Conservation (phyloP, 805 yeast species). For the Candida mattraensis region DNA sequence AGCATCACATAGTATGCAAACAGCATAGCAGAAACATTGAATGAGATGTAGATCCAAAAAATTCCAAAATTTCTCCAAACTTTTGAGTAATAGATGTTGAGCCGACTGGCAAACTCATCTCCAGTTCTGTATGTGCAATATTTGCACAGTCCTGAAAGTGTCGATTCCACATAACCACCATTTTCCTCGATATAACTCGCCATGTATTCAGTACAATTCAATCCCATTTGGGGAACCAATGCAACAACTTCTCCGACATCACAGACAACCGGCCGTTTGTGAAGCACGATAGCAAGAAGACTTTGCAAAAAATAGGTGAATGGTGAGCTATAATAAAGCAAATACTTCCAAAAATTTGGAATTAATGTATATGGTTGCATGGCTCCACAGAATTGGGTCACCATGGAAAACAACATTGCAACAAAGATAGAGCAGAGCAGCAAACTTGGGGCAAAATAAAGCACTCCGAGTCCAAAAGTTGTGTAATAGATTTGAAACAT, state of each 20-base stretch:
- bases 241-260: slow-evolving; percentile 35
- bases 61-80: slow-evolving; percentile 71
- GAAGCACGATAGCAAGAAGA: slow-evolving; percentile 40
- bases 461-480: slow-evolving; percentile 40
- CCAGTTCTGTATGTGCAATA: slow-evolving; percentile 47
- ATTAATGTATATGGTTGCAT: slow-evolving; percentile 43
- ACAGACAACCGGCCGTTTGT: slow-evolving; percentile 40
- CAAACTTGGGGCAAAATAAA: slow-evolving; percentile 44
- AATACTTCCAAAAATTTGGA: slow-evolving; percentile 51
- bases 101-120: slow-evolving; percentile 43
- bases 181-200: slow-evolving; percentile 32
- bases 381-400: slow-evolving; percentile 40
- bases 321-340: slow-evolving; percentile 45
- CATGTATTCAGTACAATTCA: slow-evolving; percentile 50
- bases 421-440: slow-evolving; percentile 43
- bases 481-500: slow-evolving; percentile 31
- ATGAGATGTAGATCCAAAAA: slow-evolving; percentile 53
- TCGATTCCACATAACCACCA: slow-evolving; percentile 51
- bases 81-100: slow-evolving; percentile 44
- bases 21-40: slow-evolving; percentile 48
- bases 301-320: slow-evolving; percentile 48
- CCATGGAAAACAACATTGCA: slow-evolving; percentile 36
- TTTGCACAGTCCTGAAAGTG: slow-evolving; percentile 49
- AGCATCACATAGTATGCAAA: slow-evolving; percentile 38
- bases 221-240: slow-evolving; percentile 45